A percentile compares a stretch with the other conserved stretches of the same genome.
phyloP scores from a whole-genome alignment of 2,329 filamentous ascomycete species.

The Aspergillus sp. region DNA sequence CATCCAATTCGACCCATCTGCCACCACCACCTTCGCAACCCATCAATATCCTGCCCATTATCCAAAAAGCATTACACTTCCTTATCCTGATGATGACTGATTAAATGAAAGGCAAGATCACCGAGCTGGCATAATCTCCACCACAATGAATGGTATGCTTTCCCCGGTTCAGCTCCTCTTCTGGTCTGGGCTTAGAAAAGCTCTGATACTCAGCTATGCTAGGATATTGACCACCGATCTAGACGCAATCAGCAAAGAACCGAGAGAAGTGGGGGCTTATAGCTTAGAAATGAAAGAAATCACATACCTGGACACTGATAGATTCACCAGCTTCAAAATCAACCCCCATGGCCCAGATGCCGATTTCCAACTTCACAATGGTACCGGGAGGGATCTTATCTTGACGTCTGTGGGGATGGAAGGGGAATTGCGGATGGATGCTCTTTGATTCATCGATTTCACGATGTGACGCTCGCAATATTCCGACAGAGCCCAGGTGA shows the following conservation, averaged over 20 bases:
- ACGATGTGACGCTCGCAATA: constrained; percentile 43
- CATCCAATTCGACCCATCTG: no score
- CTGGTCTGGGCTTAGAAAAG: constrained; percentile 35
- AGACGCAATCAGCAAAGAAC: background rate
- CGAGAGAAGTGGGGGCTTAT: no score
- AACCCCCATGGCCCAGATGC: constrained; percentile 45
- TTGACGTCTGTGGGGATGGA: constrained; percentile 37
- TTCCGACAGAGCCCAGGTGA: constrained; percentile 40
- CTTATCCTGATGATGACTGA: no score
- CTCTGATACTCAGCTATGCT: constrained; percentile 37
- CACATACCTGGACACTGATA: constrained; percentile 16
- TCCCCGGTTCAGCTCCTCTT: constrained; percentile 39
- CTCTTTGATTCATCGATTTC: constrained; percentile 28
- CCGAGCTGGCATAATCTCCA: constrained; percentile 30
- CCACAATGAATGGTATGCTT: constrained; percentile 36
- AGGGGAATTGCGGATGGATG: constrained; percentile 28
- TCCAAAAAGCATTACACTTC: no score
- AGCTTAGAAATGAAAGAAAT: background rate
- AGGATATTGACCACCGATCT: constrained; percentile 30
- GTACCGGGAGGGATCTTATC: constrained; percentile 38
- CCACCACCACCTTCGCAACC: no score
- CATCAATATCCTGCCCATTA: no score
- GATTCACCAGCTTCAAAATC: constrained; percentile 42
- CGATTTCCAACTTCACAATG: constrained; percentile 44
- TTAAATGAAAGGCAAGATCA: constrained; percentile 35